Evolutionary conservation across 768 basidiomycete genomes (phyloP).

Genomic region (Calvatia gigantea): DNA sequence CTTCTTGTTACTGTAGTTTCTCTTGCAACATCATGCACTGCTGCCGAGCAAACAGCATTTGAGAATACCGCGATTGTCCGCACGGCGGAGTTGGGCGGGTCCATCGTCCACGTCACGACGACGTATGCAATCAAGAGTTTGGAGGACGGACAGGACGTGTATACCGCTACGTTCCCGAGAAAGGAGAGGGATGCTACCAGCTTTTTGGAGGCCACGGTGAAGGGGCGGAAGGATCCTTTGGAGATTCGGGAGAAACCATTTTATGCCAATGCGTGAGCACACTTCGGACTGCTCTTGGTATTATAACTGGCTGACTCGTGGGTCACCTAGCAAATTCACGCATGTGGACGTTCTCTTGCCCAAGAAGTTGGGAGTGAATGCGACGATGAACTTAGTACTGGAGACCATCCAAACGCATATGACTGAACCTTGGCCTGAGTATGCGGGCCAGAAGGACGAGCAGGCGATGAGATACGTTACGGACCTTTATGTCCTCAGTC

Average conservation of each 20-base stretch:
- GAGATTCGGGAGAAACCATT: constrained; percentile 44
- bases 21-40: constrained; percentile 29
- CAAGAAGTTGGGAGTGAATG: constrained; percentile 51
- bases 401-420: constrained; percentile 78
- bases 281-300: neutral
- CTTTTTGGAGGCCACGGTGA: constrained; percentile 79
- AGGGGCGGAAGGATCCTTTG: constrained; percentile 60
- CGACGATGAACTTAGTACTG: constrained; percentile 71
- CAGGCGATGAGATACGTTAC: constrained; percentile 78
- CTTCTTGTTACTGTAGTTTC: constrained; percentile 37
- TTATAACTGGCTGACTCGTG: constrained; percentile 10
- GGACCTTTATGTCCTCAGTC: constrained; percentile 79
- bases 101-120: constrained; percentile 84
- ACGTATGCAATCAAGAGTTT: constrained; percentile 82
- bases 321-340: constrained; percentile 35
- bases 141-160: constrained; percentile 53
- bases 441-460: constrained; percentile 69
- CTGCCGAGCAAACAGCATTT: constrained; percentile 46
- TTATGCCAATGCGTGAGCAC: constrained; percentile 50
- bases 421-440: constrained; percentile 70
- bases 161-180: constrained; percentile 64
- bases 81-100: constrained; percentile 85
- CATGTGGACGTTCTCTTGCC: constrained; percentile 65
- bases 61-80: constrained; percentile 90
- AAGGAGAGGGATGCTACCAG: constrained; percentile 66